Base-by-base conservation (phyloP, 1,284 basidiomycete species). In the Inonotus obliquus region DNA sequence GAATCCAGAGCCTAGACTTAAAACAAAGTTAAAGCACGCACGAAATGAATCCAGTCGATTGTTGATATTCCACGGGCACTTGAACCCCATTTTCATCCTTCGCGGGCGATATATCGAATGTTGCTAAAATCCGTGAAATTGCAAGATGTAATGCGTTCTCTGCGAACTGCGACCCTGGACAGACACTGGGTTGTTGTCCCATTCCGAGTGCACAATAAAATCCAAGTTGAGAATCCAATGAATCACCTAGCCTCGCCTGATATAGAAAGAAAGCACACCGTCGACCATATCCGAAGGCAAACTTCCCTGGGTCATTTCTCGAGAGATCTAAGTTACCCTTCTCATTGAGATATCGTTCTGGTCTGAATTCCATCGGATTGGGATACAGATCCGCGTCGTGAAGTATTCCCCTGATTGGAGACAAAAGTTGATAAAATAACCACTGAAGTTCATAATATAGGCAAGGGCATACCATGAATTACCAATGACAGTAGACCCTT, bases 351-450 rank as follows among this genome's bases (percentile, higher is more conserved):
- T 69, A 71, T 2, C 72, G 62, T 2, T 70, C 69, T 1, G 73
- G 73, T 19, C 67, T 68, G 64, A 74, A 74, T 10, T 59, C 54
- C 32, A 64, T 62, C 1, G 72, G 70, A 14, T 69, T 64, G 4
- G 68, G 67, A 60, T 73, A 60, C 23, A 39, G 6, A 17, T 41
- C 39, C 25, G 54, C 45, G 35, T 64, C 63, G 27, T 61, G 54
- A 25, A 55, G 52, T 47, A 64, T 61, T 27, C 45, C 41, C 63
- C 63, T 61, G 25, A 23, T 39, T 11, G 25, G 21, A n/a, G 32
- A 32, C 4, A 32, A 32, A 32, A 2, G 35, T 4, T 32, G 44
- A 29, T 17, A 38, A n/a, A n/a, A n/a, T n/a, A n/a, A n/a, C n/a
- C n/a, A n/a, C n/a, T n/a, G n/a, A n/a, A n/a, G n/a, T n/a, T n/a